phyloP scores from a whole-genome alignment of 116 monocot genomes.

The Cymodocea nodosa region DNA sequence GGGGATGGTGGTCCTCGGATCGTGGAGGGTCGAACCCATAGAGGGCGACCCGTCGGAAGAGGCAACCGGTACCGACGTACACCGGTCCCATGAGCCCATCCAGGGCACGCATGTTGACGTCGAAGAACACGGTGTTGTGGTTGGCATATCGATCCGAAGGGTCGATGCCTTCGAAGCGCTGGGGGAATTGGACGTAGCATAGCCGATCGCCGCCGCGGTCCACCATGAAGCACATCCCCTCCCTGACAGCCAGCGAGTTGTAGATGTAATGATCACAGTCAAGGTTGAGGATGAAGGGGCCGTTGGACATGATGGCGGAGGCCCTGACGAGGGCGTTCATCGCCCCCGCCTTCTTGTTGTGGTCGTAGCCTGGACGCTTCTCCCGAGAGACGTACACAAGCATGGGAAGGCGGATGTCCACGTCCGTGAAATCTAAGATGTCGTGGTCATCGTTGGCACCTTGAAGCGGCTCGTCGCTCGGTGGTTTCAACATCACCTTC shows the following conservation, averaged over 20 bases:
- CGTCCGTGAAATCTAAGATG: conserved; percentile 33
- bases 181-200: conserved; percentile 92
- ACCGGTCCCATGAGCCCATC: conserved; percentile 93
- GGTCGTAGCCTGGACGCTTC: conserved; percentile 87
- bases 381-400: conserved; percentile 91
- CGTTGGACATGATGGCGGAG: conserved; percentile 94
- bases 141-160: conserved; percentile 89
- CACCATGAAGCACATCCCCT: conserved; percentile 98
- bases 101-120: conserved; percentile 90
- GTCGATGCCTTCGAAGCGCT: conserved; percentile 92
- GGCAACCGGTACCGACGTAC: conserved; percentile 97
- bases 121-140: conserved; percentile 96
- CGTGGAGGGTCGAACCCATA: conserved; percentile 83
- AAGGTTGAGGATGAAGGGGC: conserved; percentile 85
- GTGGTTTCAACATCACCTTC: conserved; percentile 89
- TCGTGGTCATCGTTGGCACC: conserved; percentile 27
- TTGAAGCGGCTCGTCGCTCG: conserved; percentile 48
- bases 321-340: conserved; percentile 92
- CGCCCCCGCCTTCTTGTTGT: conserved; percentile 99
- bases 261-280: conserved; percentile 95
- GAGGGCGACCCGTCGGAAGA: conserved; percentile 79
- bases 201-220: conserved; percentile 87
- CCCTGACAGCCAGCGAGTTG: conserved; percentile 72
- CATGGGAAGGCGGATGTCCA: conserved; percentile 84
- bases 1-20: no score